Evolutionary conservation across 1,139 yeast species (phyloP).

Genomic region (Saccharomyces hybrid): DNA sequence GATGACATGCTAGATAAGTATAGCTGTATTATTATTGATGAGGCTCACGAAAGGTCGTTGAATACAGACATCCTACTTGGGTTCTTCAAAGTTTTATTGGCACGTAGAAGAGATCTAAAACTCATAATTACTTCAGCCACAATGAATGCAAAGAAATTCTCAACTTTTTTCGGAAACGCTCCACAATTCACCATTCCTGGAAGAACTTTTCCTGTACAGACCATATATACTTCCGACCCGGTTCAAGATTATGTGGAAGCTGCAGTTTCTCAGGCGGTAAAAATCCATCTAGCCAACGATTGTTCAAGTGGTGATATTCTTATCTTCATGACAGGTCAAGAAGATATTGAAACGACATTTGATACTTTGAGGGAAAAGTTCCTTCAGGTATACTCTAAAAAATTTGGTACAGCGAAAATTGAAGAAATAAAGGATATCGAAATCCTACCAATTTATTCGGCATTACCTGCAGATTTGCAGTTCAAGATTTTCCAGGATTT

Average conservation of each 20-base stretch:
- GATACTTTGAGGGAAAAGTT: conserved; percentile 57
- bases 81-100: conserved; percentile 54
- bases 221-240: conserved; percentile 54
- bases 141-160: conserved; percentile 77
- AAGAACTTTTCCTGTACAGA: conserved; percentile 82
- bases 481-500: conserved; percentile 63
- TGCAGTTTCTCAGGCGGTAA: conserved; percentile 73
- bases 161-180: conserved; percentile 74
- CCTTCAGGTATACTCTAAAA: conserved; percentile 37
- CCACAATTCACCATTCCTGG: conserved; percentile 89
- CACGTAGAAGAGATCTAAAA: conserved; percentile 62
- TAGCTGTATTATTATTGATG: conserved; percentile 87
- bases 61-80: conserved; percentile 84
- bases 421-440: conserved; percentile 32
- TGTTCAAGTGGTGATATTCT: conserved; percentile 61
- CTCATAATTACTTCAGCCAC: conserved; percentile 90
- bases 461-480: conserved; percentile 81
- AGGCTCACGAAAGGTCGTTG: conserved; percentile 89
- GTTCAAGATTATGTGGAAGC: conserved; percentile 78
- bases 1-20: conserved; percentile 65
- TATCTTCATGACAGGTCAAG: conserved; percentile 96
- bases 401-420: conserved; percentile 11
- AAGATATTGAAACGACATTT: conserved; percentile 83
- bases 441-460: conserved; percentile 80
- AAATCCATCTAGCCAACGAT: conserved; percentile 59